Evolutionary conservation across 768 basidiomycete genomes (phyloP).

Genomic region (Pisolithus sp.): DNA sequence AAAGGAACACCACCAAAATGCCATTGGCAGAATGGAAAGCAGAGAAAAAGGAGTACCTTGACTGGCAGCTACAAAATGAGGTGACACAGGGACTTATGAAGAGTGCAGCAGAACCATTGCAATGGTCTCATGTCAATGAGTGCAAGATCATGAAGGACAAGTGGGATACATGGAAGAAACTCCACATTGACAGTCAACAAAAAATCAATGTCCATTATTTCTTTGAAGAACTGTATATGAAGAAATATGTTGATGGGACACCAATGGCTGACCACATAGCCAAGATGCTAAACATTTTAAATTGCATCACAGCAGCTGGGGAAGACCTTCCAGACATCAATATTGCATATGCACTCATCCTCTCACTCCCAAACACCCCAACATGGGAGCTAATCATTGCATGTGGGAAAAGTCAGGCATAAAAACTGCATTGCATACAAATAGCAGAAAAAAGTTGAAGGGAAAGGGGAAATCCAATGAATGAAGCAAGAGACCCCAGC

Average conservation of each 20-base stretch:
- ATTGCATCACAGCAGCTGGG: slow-evolving; percentile 6
- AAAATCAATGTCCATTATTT: slow-evolving; percentile 10
- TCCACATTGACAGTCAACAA: slow-evolving; percentile 7
- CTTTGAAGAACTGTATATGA: slow-evolving; percentile 8
- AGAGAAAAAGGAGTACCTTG: slow-evolving; percentile 3
- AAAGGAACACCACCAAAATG: neutral
- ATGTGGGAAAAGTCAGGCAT: neutral
- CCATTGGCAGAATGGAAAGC: neutral
- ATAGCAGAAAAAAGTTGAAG: neutral
- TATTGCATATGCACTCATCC: slow-evolving; percentile 1
- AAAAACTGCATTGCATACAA: neutral
- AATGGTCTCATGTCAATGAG: slow-evolving; percentile 3
- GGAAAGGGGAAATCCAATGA: neutral
- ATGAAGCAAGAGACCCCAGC: neutral
- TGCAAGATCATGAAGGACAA: neutral
- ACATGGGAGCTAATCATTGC: slow-evolving; percentile 3
- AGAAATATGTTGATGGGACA: slow-evolving; percentile 6
- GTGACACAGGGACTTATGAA: slow-evolving; percentile 7
- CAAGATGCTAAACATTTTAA: slow-evolving; percentile 6
- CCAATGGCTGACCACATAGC: slow-evolving; percentile 9
- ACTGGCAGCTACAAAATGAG: slow-evolving; percentile 3
- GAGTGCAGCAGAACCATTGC: slow-evolving; percentile 3
- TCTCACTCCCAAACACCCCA: slow-evolving; percentile 1
- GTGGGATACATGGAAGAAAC: slow-evolving; percentile 1
- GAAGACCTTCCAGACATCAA: slow-evolving; percentile 4